Conservation (phyloP, 2,329 filamentous ascomycete species). For the Madurella fahalii region DNA sequence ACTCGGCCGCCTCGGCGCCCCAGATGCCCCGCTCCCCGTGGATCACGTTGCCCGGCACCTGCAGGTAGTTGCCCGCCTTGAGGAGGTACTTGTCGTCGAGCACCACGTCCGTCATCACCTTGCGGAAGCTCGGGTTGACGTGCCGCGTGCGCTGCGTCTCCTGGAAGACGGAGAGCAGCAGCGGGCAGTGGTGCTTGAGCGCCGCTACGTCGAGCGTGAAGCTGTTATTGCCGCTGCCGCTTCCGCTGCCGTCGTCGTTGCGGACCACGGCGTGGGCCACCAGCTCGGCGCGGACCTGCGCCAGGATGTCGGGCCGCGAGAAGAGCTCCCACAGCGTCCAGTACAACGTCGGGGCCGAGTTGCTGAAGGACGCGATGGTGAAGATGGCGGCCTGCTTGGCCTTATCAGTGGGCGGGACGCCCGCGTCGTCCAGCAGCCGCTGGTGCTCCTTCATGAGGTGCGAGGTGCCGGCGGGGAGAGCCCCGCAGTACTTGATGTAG, state of each 20-base stretch:
- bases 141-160: conserved; percentile 33
- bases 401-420: conserved; percentile 5
- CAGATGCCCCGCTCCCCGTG: conserved; percentile 26
- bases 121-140: conserved; percentile 28
- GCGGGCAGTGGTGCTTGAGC: conserved; percentile 33
- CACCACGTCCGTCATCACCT: conserved; percentile 32
- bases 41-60: conserved; percentile 33
- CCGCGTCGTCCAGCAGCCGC: conserved; percentile 11
- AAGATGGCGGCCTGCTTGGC: conserved; percentile 30
- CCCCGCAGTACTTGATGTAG: conserved; percentile 7
- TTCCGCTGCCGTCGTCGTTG: background rate
- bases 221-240: background rate
- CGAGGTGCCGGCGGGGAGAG: conserved; percentile 10
- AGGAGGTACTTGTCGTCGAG: conserved; percentile 35
- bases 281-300: conserved; percentile 39
- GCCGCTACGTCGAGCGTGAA: conserved; percentile 30
- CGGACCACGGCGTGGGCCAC: conserved; percentile 8
- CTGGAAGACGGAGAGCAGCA: conserved; percentile 35
- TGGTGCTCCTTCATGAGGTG: conserved; percentile 11
- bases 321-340: conserved; percentile 44
- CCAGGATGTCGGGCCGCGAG: conserved; percentile 36
- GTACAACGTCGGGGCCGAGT: conserved; percentile 41
- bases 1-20: conserved; percentile 27
- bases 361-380: conserved; percentile 24
- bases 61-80: conserved; percentile 33